Conservation (phyloP, 1,139 yeast genomes). For the Saccharomyces hybrid region DNA sequence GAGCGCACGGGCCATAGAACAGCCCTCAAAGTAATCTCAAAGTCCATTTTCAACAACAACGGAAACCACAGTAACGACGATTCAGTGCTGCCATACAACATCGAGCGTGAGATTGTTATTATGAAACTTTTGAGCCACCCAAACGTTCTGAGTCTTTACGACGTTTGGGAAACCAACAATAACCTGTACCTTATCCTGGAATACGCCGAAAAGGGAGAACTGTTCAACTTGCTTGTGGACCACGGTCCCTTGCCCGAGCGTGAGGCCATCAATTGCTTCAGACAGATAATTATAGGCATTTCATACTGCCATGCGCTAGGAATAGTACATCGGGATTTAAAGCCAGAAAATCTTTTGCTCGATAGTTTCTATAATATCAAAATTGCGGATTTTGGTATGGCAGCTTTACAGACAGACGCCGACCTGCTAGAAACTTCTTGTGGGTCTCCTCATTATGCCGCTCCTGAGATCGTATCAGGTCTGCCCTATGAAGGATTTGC, state of each 20-base stretch:
- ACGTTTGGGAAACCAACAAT: slow-evolving; percentile 96
- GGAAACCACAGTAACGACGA: slow-evolving; percentile 21
- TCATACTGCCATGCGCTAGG: slow-evolving; percentile 89
- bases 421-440: slow-evolving; percentile 86
- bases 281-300: slow-evolving; percentile 87
- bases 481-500: slow-evolving; percentile 93
- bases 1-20: slow-evolving; percentile 80
- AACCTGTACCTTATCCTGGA: slow-evolving; percentile 86
- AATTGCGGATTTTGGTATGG: slow-evolving; percentile 99
- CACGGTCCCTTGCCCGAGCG: slow-evolving; percentile 80
- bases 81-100: slow-evolving; percentile 68
- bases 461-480: slow-evolving; percentile 96
- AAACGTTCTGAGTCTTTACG: slow-evolving; percentile 90
- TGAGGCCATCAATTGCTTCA: slow-evolving; percentile 84
- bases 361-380: slow-evolving; percentile 85
- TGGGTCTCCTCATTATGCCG: slow-evolving; percentile 97
- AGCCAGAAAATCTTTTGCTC: slow-evolving; percentile 85
- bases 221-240: slow-evolving; percentile 84
- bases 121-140: slow-evolving; percentile 89
- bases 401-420: slow-evolving; percentile 88
- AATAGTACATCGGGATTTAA: slow-evolving; percentile 89
- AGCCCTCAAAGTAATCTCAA: slow-evolving; percentile 95
- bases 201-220: slow-evolving; percentile 95
- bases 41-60: slow-evolving; percentile 45
- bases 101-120: slow-evolving; percentile 89